Base-by-base conservation (phyloP, 208 protist genomes). In the Polymyxa betae region DNA sequence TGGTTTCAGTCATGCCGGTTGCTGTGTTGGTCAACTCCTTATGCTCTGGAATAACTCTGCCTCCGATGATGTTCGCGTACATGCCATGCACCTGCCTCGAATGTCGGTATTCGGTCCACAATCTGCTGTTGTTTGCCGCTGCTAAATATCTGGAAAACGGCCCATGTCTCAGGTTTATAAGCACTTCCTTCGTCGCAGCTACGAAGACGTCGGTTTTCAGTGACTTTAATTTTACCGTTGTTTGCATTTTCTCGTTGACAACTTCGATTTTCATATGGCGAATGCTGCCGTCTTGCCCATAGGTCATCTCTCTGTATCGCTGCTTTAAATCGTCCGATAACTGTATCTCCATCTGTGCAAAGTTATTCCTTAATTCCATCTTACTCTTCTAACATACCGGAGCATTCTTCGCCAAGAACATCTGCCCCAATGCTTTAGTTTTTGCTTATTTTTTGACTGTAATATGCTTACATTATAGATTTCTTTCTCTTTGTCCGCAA, bases 311-410 rank as follows among this genome's bases (percentile, higher is more conserved):
- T 20, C 35, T 35, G 10, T 82, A 82, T 16, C 40, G 72, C 72
- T 82, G 72, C 40, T 82, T 82, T 43, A 82, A 38, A 20, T 12
- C 5, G 40, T 82, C 72, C 5, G 72, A 43, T 82, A 82, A 20
- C 72, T 82, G 72, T 5, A 82, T n/a, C n/a, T 35, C 72, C 72
- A 82, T 82, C 72, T 35, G n/a, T 60, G 24, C 49, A 60, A 60
- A 60, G 12, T 24, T 24, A 24, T 60, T 60, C 5, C 49, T 60
- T 60, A 24, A 60, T 60, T 60, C 12, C 5, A 60, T 29, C 49
- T 24, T n/a, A n/a, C 49, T 60, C 49, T 24, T 60, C 5, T 60
- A 60, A 24, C 49, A 29, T 60, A 29, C 49, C 24, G 49, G 49
- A 24, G 49, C 49, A 60, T 60, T 60, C 12, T 5, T 5, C 72